These are phyloP conservation scores for Vigna nakashimae DNA, from an alignment of 306 rosid genomes.

Conservation along the genomic window DNA sequence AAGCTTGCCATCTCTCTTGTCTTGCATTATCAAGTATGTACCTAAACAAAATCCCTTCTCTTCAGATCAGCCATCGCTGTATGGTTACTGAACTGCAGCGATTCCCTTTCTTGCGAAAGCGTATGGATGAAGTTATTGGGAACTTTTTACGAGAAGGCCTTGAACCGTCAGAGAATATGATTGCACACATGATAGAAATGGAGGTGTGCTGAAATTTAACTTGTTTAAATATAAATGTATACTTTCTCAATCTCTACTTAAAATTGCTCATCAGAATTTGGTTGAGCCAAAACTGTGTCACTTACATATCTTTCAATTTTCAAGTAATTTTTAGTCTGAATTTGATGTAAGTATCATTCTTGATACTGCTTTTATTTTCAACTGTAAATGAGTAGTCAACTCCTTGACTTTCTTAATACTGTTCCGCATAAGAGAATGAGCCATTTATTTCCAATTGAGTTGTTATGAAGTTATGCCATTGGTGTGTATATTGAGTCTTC, in stretches of 20 bases:
- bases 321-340: constrained; percentile 17
- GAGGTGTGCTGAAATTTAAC: constrained; percentile 65
- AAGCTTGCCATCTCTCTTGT: constrained; percentile 32
- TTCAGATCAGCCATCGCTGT: constrained; percentile 93
- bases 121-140: constrained; percentile 96
- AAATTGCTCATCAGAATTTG: constrained; percentile 12
- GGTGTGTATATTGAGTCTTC: neutral
- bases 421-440: constrained; percentile 16
- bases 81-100: constrained; percentile 89
- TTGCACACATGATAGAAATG: constrained; percentile 93
- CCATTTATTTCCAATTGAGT: constrained; percentile 4
- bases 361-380: neutral
- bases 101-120: constrained; percentile 87
- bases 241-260: constrained; percentile 20
- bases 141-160: constrained; percentile 93
- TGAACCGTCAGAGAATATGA: constrained; percentile 91
- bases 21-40: constrained; percentile 7
- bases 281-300: constrained; percentile 32
- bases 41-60: constrained; percentile 34
- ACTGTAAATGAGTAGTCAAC: constrained; percentile 5
- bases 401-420: constrained; percentile 14
- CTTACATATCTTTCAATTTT: neutral
- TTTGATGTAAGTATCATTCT: neutral
- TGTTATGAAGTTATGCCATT: constrained; percentile 20
- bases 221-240: constrained; percentile 3